Base-by-base conservation (phyloP, 352 stramenopile species). In the Pythium utonaiense region DNA sequence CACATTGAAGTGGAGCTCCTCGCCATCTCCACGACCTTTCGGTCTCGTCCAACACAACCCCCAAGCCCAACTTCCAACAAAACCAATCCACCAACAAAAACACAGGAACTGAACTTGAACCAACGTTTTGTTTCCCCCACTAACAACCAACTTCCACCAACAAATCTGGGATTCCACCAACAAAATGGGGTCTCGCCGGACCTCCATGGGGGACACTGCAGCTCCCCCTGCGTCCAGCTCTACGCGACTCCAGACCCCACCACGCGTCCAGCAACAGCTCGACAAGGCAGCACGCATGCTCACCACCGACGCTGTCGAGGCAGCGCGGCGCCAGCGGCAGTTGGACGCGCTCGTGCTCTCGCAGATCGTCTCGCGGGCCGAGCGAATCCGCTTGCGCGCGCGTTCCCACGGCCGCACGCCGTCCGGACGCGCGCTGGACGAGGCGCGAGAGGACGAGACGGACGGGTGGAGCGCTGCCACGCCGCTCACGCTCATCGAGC, bases 401-500 rank as follows among this genome's bases (percentile, higher is more conserved):
- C 38, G 38, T 28, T 10, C 17, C 5, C 24, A 61, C 10, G 54
- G 54, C 19, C 51, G 42, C n/a, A 51, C 54, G 16, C 54, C 54
- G 8, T 33, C 34, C 14, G 57, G 33, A 40, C 41, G 49, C 13
- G 8, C 40, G 16, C 21, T 57, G 12, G 30, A 36, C 6, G 34
- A 25, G 14, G 5, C 19, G n/a, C 24, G 42, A 27, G 53, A 57
- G 6, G 44, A 22, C 7, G 28, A 34, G 17, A 30, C 45, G 12
- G 41, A 53, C 21, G 25, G 49, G 10, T 34, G 55, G 16, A 45
- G 41, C 25, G 25, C 9, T 5, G 36, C 60, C 13, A 52, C 33
- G 3, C 54, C 74, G 8, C 53, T 89, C 44, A 82, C 77, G 59
- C 64, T 89, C 4, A 80, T 86, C 33, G 80, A 88, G 45, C 64